These are phyloP conservation scores for Clausena lansium DNA, from an alignment of 345 rosid species.

Conservation along the genomic window DNA sequence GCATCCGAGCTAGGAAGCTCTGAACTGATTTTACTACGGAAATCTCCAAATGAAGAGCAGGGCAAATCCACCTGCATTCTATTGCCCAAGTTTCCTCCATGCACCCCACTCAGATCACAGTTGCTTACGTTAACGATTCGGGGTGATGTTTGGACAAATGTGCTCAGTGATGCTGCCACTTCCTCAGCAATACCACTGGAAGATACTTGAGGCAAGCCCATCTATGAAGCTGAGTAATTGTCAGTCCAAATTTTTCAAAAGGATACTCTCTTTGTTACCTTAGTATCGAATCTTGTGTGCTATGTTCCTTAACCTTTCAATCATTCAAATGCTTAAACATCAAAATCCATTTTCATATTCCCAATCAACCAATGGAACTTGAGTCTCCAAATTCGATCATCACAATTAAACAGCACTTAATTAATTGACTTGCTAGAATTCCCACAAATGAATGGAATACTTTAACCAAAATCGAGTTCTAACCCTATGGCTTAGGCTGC, in stretches of 20 bases:
- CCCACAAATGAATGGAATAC: conserved; percentile 10
- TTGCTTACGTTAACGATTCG: conserved; percentile 24
- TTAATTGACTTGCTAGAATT: neutral
- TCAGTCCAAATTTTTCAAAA: conserved; percentile 9
- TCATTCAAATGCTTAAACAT: conserved; percentile 1
- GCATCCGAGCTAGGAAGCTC: conserved; percentile 29
- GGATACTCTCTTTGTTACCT: conserved; percentile 6
- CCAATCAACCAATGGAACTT: conserved; percentile 10
- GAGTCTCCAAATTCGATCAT: conserved; percentile 6
- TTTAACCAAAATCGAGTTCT: conserved; percentile 1
- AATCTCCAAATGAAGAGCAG: conserved; percentile 42
- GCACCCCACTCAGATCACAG: conserved; percentile 45
- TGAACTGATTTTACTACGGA: conserved; percentile 26
- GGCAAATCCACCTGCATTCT: conserved; percentile 30
- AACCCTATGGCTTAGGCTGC: neutral
- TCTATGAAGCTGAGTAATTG: conserved; percentile 17
- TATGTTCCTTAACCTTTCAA: conserved; percentile 8
- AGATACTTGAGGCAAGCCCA: conserved; percentile 69
- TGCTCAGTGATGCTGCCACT: conserved; percentile 30
- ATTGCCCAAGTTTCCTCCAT: conserved; percentile 30
- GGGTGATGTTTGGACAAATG: conserved; percentile 37
- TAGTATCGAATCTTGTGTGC: neutral
- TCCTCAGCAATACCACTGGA: conserved; percentile 40
- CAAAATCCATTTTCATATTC: neutral
- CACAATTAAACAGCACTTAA: neutral